Percentiles rank a stretch among this genome's conserved stretches.
phyloP scores from a whole-genome alignment of 257 asterid genomes.

The Gentiana straminea region DNA sequence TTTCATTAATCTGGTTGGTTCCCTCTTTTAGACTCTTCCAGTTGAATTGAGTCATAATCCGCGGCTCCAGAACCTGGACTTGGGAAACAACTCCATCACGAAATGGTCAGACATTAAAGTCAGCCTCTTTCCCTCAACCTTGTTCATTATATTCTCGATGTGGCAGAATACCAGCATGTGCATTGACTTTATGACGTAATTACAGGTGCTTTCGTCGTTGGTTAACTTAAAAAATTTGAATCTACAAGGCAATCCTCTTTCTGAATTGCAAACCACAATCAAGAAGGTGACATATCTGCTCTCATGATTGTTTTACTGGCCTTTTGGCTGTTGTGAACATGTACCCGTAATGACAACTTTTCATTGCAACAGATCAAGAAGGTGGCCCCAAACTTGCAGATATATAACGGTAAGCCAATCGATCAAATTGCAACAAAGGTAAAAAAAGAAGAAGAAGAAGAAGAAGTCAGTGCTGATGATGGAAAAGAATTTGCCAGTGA shows the following conservation, averaged over 20 bases:
- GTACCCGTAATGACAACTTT: constrained; percentile 10
- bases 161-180: neutral
- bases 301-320: neutral
- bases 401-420: constrained; percentile 52
- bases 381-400: constrained; percentile 49
- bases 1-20: constrained; percentile 7
- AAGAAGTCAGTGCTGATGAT: constrained; percentile 13
- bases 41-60: constrained; percentile 41
- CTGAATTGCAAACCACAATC: constrained; percentile 50
- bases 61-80: constrained; percentile 70
- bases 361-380: constrained; percentile 53
- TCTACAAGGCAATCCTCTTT: constrained; percentile 81
- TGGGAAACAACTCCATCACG: constrained; percentile 75
- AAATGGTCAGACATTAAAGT: constrained; percentile 68
- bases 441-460: constrained; percentile 25
- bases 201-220: constrained; percentile 63
- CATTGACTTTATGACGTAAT: constrained; percentile 12
- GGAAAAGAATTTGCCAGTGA: constrained; percentile 10
- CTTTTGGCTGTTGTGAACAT: neutral
- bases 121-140: constrained; percentile 1
- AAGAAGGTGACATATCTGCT: constrained; percentile 43
- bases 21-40: constrained; percentile 50
- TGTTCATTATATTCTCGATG: neutral
- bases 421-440: constrained; percentile 35
- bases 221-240: constrained; percentile 64